These are phyloP conservation scores for Trichoderma orchidacearum DNA, from an alignment of 495 filamentous ascomycete genomes.

Conservation along the genomic window DNA sequence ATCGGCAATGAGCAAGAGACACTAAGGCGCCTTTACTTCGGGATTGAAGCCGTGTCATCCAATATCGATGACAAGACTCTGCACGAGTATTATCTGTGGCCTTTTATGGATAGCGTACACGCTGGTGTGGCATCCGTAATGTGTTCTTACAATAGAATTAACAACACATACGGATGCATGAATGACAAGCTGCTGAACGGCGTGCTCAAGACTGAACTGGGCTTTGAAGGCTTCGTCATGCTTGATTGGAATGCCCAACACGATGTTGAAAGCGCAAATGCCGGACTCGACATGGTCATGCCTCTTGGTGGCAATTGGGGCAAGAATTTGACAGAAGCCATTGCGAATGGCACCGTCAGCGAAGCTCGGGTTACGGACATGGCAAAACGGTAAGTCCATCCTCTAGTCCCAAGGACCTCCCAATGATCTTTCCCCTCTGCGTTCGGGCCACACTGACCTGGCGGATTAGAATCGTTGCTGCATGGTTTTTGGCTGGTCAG, in stretches of 20 bases:
- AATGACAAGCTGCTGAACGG: constrained; percentile 49
- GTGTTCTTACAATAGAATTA: constrained; percentile 58
- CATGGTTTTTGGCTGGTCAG: constrained; percentile 45
- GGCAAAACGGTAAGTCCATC: constrained; percentile 21
- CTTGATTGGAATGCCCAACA: constrained; percentile 53
- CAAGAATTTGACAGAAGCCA: constrained; percentile 23
- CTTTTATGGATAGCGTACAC: constrained; percentile 51
- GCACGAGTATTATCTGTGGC: constrained; percentile 63
- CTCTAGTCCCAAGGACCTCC: no score
- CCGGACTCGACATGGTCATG: constrained; percentile 51
- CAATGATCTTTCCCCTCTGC: not conserved
- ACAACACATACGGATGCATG: constrained; percentile 51
- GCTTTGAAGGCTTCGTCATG: constrained; percentile 52
- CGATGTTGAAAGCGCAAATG: constrained; percentile 35
- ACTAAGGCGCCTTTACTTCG: constrained; percentile 35
- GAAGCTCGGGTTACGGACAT: constrained; percentile 39
- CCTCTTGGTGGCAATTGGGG: constrained; percentile 29
- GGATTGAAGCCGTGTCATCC: constrained; percentile 38
- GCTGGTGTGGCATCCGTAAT: constrained; percentile 50
- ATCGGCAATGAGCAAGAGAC: constrained; percentile 56
- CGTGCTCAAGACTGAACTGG: constrained; percentile 51
- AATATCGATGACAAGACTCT: constrained; percentile 56
- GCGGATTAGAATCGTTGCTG: constrained; percentile 37
- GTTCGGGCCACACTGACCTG: not conserved
- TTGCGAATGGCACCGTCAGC: constrained; percentile 34